A percentile compares a stretch with the other conserved stretches of the same genome.
Conservation (phyloP, 2,329 filamentous ascomycete genomes). For the Clarireedia sp. region DNA sequence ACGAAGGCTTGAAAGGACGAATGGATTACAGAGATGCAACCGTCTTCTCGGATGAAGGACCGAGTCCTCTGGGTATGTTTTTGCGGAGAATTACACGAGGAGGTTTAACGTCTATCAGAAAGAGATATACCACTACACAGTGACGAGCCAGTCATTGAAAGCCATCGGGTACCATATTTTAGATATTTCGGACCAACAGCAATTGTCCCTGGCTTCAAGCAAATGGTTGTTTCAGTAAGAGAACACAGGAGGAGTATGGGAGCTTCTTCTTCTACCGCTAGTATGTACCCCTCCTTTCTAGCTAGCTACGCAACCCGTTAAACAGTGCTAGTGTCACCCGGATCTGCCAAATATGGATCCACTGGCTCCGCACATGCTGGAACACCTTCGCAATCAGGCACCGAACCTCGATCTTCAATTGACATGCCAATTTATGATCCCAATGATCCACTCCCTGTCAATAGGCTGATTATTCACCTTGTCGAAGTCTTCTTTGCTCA, state of each 20-base stretch:
- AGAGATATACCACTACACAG: neutral
- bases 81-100: neutral
- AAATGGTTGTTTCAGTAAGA: slow-evolving; percentile 76
- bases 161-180: slow-evolving; percentile 75
- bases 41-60: slow-evolving; percentile 19
- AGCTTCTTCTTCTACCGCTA: slow-evolving; percentile 20
- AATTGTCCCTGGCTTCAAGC: slow-evolving; percentile 85
- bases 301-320: neutral
- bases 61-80: slow-evolving; percentile 26
- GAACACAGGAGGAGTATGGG: slow-evolving; percentile 52
- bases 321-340: slow-evolving; percentile 21
- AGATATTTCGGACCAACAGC: slow-evolving; percentile 86
- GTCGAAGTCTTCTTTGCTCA: slow-evolving; percentile 75
- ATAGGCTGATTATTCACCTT: slow-evolving; percentile 66
- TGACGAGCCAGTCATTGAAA: slow-evolving; percentile 32
- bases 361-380: slow-evolving; percentile 16
- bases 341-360: slow-evolving; percentile 16
- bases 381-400: slow-evolving; percentile 17
- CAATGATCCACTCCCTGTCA: slow-evolving; percentile 61
- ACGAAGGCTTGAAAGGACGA: neutral
- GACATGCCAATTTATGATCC: slow-evolving; percentile 68
- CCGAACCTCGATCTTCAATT: slow-evolving; percentile 17
- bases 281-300: slow-evolving; percentile 10
- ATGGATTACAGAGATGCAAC: slow-evolving; percentile 18
- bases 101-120: slow-evolving; percentile 31